phyloP scores from a whole-genome alignment of 2,329 filamentous ascomycete species.

The Epichloe baconii region DNA sequence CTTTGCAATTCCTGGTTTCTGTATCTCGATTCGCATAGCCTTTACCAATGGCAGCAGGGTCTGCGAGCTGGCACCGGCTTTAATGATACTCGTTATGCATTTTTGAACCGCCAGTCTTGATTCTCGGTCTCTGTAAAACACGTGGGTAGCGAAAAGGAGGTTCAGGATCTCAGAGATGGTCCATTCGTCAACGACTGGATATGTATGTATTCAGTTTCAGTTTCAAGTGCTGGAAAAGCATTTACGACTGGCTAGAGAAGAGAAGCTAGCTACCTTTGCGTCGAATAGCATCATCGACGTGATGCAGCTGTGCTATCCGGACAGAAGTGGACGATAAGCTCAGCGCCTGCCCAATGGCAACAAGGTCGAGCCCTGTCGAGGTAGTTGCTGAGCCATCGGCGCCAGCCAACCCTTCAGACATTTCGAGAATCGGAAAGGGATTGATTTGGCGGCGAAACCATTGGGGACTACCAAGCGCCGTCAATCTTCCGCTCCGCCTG shows the following conservation, averaged over 20 bases:
- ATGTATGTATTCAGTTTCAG: neutral
- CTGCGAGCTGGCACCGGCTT: conserved; percentile 37
- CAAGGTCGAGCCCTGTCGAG: conserved; percentile 33
- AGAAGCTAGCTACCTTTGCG: conserved; percentile 3
- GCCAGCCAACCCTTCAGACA: conserved; percentile 20
- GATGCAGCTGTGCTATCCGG: conserved; percentile 41
- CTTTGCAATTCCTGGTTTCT: conserved; percentile 64
- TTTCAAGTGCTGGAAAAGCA: neutral
- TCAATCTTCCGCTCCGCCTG: neutral
- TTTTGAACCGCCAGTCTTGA: conserved; percentile 74
- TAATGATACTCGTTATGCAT: conserved; percentile 60
- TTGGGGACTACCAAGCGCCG: conserved; percentile 17
- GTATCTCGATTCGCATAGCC: conserved; percentile 56
- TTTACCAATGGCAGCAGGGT: conserved; percentile 52
- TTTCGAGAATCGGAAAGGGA: conserved; percentile 14
- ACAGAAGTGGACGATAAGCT: conserved; percentile 48
- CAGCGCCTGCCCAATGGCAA: conserved; percentile 35
- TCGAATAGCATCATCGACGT: conserved; percentile 41
- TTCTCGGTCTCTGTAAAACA: conserved; percentile 71
- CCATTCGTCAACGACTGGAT: conserved; percentile 31
- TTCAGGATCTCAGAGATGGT: conserved; percentile 46
- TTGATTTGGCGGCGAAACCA: conserved; percentile 16
- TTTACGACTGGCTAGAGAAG: neutral
- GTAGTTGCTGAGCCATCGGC: conserved; percentile 30
- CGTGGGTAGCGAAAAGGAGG: conserved; percentile 75